phyloP scores from a whole-genome alignment of 768 basidiomycete genomes.

The Boletellus sp. region DNA sequence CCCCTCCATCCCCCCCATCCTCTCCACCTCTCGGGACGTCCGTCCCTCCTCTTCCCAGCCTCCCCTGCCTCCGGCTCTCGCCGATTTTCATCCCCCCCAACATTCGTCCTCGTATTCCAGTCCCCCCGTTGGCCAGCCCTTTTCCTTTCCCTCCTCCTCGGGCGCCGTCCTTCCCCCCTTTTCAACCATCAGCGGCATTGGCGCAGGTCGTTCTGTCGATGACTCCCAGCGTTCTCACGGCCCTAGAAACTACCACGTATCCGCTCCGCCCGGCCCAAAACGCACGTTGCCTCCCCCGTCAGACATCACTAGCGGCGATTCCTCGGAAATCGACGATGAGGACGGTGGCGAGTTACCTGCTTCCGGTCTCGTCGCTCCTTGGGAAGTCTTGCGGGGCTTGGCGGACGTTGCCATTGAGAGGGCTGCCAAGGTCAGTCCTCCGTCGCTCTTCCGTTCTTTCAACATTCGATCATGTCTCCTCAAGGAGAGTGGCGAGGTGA shows the following conservation, averaged over 20 bases:
- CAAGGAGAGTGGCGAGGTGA: constrained; percentile 69
- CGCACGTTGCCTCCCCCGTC: constrained; percentile 60
- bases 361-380: constrained; percentile 78
- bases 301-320: constrained; percentile 72
- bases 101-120: constrained; percentile 41
- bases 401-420: constrained; percentile 80
- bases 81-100: constrained; percentile 45
- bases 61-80: no score
- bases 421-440: constrained; percentile 60
- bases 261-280: constrained; percentile 45
- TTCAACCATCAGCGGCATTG: constrained; percentile 63
- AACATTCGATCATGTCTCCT: constrained; percentile 13
- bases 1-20: constrained; percentile 29
- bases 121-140: constrained; percentile 30
- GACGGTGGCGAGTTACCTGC: constrained; percentile 78
- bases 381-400: constrained; percentile 78
- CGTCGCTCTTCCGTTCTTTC: neutral
- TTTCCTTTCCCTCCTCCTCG: constrained; percentile 37
- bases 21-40: constrained; percentile 26
- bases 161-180: constrained; percentile 67
- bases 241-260: constrained; percentile 30
- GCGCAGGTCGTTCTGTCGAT: constrained; percentile 49
- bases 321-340: constrained; percentile 82
- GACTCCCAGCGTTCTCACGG: constrained; percentile 29
- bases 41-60: constrained; percentile 36